Evolutionary conservation across 192 early-diverging fungal genomes (phyloP).

Genomic region (Coemansia sp.): DNA sequence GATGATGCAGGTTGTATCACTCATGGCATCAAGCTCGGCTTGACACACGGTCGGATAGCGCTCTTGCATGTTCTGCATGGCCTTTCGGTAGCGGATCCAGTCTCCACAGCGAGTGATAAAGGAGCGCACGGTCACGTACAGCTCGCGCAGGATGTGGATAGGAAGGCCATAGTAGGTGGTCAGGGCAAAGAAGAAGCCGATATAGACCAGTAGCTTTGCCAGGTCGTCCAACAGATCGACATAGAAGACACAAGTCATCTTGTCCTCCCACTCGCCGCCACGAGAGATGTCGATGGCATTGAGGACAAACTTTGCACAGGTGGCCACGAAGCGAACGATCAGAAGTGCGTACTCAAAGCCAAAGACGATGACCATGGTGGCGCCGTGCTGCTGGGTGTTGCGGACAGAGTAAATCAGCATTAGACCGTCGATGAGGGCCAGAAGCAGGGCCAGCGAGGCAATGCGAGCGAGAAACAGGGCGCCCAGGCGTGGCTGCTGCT

Average conservation of each 20-base stretch:
- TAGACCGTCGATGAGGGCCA: conserved; percentile 66
- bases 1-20: conserved; percentile 88
- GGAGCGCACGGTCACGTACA: conserved; percentile 90
- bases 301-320: conserved; percentile 77
- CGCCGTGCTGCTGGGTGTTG: conserved; percentile 57
- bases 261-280: conserved; percentile 83
- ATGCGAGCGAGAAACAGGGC: conserved; percentile 29
- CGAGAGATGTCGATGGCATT: conserved; percentile 77
- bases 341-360: conserved; percentile 97
- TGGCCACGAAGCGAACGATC: conserved; percentile 66
- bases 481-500: conserved; percentile 33
- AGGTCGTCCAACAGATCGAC: conserved; percentile 86
- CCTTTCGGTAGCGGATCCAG: conserved; percentile 84
- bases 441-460: conserved; percentile 32
- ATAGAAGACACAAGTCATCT: conserved; percentile 87
- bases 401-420: conserved; percentile 67
- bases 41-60: conserved; percentile 89
- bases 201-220: conserved; percentile 80
- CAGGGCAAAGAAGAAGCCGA: conserved; percentile 83
- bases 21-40: conserved; percentile 65
- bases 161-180: conserved; percentile 81
- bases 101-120: conserved; percentile 86
- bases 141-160: conserved; percentile 91
- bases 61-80: conserved; percentile 94
- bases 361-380: conserved; percentile 96